Evolutionary conservation across 306 rosid species (phyloP).

Genomic region (Carpinus viminea): DNA sequence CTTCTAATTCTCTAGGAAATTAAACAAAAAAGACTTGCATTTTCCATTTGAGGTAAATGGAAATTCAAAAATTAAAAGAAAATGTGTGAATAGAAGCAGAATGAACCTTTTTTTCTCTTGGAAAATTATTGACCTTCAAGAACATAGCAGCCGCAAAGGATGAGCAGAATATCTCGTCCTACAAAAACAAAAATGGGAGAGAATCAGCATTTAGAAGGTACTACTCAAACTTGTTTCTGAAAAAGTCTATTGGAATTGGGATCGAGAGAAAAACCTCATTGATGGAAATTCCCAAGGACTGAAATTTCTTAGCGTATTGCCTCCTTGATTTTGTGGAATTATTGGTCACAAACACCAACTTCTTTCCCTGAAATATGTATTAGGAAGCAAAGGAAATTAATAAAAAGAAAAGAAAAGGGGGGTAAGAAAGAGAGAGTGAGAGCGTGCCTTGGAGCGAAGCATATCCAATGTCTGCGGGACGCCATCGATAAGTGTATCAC

Average conservation of each 20-base stretch:
- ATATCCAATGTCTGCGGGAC: constrained; percentile 61
- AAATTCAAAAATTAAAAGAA: neutral
- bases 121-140: constrained; percentile 72
- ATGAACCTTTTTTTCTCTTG: constrained; percentile 73
- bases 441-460: constrained; percentile 70
- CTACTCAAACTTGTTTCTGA: neutral
- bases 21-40: neutral
- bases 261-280: constrained; percentile 47
- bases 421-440: neutral
- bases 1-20: neutral
- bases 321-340: constrained; percentile 72
- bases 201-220: neutral
- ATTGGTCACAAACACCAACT: constrained; percentile 84
- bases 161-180: constrained; percentile 94
- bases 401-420: neutral
- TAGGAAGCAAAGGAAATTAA: neutral
- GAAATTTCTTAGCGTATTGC: constrained; percentile 69
- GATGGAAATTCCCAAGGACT: constrained; percentile 77
- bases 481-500: constrained; percentile 70
- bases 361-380: constrained; percentile 55
- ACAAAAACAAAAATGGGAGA: constrained; percentile 2
- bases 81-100: neutral
- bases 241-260: neutral
- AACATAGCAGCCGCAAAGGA: constrained; percentile 96
- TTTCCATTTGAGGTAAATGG: neutral